Percentiles rank a stretch among this genome's conserved stretches.
Conservation (phyloP, 2,329 filamentous ascomycete genomes). For the Diplodia corticola region DNA sequence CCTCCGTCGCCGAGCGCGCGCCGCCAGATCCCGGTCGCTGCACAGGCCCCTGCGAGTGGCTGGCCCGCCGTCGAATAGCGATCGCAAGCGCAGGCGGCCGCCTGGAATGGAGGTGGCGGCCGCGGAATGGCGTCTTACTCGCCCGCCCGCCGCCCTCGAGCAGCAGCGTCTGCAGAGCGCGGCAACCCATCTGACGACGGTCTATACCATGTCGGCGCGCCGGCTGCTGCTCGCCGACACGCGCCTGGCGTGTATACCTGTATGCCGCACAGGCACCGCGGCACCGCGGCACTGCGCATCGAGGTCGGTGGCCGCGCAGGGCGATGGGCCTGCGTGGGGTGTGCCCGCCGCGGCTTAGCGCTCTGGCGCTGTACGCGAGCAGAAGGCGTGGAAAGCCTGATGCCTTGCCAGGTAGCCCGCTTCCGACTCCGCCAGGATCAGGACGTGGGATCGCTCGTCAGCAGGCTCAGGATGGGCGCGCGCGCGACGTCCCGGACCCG, state of each 20-base stretch:
- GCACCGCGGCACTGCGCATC: no score
- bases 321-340: neutral
- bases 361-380: constrained; percentile 16
- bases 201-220: no score
- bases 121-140: constrained; percentile 21
- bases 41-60: constrained; percentile 19
- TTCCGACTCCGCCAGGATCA: constrained; percentile 15
- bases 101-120: constrained; percentile 20
- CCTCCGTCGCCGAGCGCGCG: constrained; percentile 19
- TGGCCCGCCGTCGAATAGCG: constrained; percentile 21
- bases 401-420: constrained; percentile 9
- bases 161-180: neutral
- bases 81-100: constrained; percentile 10
- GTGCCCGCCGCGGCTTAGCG: constrained; percentile 4
- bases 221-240: neutral
- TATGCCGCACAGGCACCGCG: no score
- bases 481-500: constrained; percentile 12
- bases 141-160: neutral
- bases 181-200: neutral
- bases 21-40: constrained; percentile 20
- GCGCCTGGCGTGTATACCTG: neutral
- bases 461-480: constrained; percentile 12
- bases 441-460: constrained; percentile 12
- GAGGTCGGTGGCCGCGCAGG: neutral
- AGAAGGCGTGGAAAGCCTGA: constrained; percentile 13